phyloP scores from a whole-genome alignment of 2,329 filamentous ascomycete species.

The Sporothrix luriei region DNA sequence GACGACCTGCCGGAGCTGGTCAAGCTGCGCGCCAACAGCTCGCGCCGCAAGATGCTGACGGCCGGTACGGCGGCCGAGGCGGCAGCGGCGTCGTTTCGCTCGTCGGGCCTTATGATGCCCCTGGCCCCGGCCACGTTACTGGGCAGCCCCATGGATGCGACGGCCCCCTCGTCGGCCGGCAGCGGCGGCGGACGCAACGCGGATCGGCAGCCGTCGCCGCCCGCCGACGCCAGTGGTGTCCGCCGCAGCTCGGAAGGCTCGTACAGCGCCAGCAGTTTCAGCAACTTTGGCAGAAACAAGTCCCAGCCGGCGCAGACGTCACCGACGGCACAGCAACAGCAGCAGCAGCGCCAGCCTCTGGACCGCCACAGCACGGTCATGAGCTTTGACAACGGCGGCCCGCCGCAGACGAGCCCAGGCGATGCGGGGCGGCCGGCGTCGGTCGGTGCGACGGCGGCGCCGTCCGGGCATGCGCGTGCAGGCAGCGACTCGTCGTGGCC shows the following conservation, averaged over 20 bases:
- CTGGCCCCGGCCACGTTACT: conserved; percentile 22
- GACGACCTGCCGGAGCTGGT: conserved; percentile 86
- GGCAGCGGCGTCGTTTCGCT: conserved; percentile 33
- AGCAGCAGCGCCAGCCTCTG: conserved; percentile 33
- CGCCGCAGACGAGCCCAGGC: conserved; percentile 40
- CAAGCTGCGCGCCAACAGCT: conserved; percentile 73
- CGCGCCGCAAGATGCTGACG: conserved; percentile 71
- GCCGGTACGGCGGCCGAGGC: conserved; percentile 55
- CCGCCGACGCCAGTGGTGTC: conserved; percentile 36
- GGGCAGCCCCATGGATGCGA: neutral
- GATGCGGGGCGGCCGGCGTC: neutral
- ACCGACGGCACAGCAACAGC: conserved; percentile 36
- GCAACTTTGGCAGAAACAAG: conserved; percentile 46
- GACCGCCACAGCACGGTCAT: conserved; percentile 31
- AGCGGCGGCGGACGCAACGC: neutral
- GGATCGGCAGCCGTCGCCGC: neutral
- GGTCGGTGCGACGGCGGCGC: neutral
- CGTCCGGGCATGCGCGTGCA: neutral
- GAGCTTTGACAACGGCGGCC: conserved; percentile 35
- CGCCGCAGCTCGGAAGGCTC: conserved; percentile 39
- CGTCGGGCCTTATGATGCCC: conserved; percentile 27
- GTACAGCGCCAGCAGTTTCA: conserved; percentile 37
- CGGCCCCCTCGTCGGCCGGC: conserved; percentile 1
- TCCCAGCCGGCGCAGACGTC: conserved; percentile 37
- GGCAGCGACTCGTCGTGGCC: neutral